Base-by-base conservation (phyloP, 2,329 filamentous ascomycete genomes). In the Dactylellina leptospora region DNA sequence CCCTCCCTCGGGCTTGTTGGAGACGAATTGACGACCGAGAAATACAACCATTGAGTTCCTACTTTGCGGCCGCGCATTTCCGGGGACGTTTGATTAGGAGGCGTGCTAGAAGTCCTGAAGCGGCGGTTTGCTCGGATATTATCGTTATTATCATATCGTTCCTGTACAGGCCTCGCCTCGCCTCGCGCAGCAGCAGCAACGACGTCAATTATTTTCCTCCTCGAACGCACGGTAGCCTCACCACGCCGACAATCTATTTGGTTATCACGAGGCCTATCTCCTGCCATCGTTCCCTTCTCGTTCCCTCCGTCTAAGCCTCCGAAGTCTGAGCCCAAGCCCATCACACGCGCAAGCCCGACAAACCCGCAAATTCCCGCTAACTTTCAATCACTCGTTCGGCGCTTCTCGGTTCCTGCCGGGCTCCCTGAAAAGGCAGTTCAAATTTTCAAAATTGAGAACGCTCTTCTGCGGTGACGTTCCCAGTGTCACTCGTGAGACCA, bases 91-190 rank as follows among this genome's bases (percentile, higher is more conserved):
- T 53, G 53, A 58, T 50, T 33, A 62, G 51, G 47, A 53, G 38
- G 38, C 45, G 42, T 58, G 23, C 23, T 28, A 18, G 53, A 36
- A 50, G 47, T 50, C 58, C 45, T 53, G 62, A 56, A 55, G 68
- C 59, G 59, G 59, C 30, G 28, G 68, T 72, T 72, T 72, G 68
- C 59, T 72, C 59, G 53, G 59, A 63, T 59, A 70, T 56, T 70
- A 38, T 28, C 50, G 36, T 62, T 25, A 18, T 25, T 62, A 45
- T 53, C 47, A 13, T 6, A 53, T 48, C 47, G 56, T 62, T 54
- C 50, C 53, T 62, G 40, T 47, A 56, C 45, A 48, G 6, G 30
- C 40, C 20, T 18, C 40, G 22, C n/a, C 40, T 4, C 6, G 20
- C 5, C n/a, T 45, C n/a, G 16, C 40, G 40, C 40, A 9, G 18